Evolutionary conservation across 805 yeast genomes (phyloP).

Genomic region (Debaryomyces hansenii): DNA sequence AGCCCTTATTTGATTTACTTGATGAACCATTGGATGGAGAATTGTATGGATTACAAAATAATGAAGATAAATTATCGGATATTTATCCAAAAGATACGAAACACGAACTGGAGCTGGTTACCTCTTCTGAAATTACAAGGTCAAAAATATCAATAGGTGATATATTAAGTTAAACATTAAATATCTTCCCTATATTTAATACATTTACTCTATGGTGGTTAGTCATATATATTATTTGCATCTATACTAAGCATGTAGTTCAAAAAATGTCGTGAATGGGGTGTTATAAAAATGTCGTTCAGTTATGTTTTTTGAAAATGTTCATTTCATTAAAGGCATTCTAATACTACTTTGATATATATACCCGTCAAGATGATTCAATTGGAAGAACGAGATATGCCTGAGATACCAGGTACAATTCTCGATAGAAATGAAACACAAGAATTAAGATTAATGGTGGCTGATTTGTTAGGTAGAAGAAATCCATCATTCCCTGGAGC

Average conservation of each 20-base stretch:
- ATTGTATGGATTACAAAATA: slow-evolving; percentile 29
- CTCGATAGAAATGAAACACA: slow-evolving; percentile 72
- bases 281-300: no score
- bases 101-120: neutral
- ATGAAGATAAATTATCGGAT: slow-evolving; percentile 20
- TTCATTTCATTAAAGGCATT: no score
- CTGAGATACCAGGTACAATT: slow-evolving; percentile 80
- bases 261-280: no score
- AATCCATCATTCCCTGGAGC: slow-evolving; percentile 81
- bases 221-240: no score
- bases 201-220: no score
- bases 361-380: slow-evolving; percentile 28
- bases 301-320: no score
- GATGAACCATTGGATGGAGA: slow-evolving; percentile 31
- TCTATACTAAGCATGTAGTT: no score
- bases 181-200: neutral
- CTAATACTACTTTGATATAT: neutral
- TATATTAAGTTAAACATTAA: slow-evolving; percentile 13
- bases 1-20: slow-evolving; percentile 20
- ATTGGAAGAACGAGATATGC: slow-evolving; percentile 56
- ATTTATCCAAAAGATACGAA: slow-evolving; percentile 6
- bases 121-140: slow-evolving; percentile 7
- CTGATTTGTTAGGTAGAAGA: slow-evolving; percentile 55
- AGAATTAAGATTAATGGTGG: slow-evolving; percentile 67
- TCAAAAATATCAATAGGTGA: slow-evolving; percentile 21